These are phyloP conservation scores for Magnaporthales sp. DNA, from an alignment of 2,329 filamentous ascomycete genomes.

Conservation along the genomic window DNA sequence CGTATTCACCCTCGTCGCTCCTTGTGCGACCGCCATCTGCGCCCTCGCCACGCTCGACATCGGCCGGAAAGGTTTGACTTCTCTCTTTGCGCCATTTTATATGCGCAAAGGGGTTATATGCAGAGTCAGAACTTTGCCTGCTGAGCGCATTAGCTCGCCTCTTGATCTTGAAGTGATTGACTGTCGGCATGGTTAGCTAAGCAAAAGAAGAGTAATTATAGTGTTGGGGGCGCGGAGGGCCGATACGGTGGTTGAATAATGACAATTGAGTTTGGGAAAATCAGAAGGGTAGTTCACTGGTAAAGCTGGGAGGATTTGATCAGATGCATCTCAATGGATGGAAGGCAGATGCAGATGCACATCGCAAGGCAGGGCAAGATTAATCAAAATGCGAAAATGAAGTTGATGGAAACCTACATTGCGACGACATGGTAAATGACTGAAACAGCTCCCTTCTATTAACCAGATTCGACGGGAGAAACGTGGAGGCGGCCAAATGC, in stretches of 20 bases:
- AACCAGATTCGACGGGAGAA: background rate
- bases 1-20: constrained; percentile 8
- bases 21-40: background rate
- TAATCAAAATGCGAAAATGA: background rate
- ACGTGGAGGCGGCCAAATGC: background rate
- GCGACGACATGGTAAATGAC: background rate
- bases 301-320: background rate
- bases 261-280: background rate
- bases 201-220: background rate
- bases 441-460: background rate
- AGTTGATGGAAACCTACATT: background rate
- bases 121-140: constrained; percentile 26
- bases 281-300: background rate
- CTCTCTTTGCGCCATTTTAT: constrained; percentile 24
- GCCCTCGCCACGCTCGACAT: constrained; percentile 23
- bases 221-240: background rate
- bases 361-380: no score
- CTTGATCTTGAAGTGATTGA: constrained; percentile 37
- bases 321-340: background rate
- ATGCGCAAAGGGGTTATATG: constrained; percentile 36
- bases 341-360: background rate
- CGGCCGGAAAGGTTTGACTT: constrained; percentile 24
- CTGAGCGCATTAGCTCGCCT: constrained; percentile 33
- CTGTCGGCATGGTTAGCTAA: constrained; percentile 18
- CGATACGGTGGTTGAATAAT: background rate